Evolutionary conservation across 805 yeast species (phyloP), one percentile per base, ranked within the genome.

Genomic region (Candida insectalens): DNA sequence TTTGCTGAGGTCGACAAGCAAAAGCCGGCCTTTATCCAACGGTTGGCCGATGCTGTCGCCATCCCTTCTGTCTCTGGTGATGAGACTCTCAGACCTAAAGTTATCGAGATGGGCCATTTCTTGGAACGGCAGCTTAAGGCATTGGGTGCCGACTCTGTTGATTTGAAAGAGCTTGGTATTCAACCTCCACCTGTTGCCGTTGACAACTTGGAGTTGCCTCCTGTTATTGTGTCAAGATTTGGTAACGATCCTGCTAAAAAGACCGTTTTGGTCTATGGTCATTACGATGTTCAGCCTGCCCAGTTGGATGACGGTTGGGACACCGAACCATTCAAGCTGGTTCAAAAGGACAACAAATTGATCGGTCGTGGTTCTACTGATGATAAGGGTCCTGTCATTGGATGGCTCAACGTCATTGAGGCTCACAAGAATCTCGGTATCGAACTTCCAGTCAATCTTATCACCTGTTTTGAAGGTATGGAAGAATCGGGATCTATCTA

Each of bases 281-380:
- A 92, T 58, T 89, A 89, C 60, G 99, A 92, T 51, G 99, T 92
- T 42, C 99, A 92, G 65, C 99, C 99, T 8, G 99, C 99, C 13
- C 62, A 71, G 20, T 45, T 63, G 38, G 94, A 82, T 47, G 98
- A 92, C 55, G 99, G 99, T 26, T 92, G 99, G 99, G 65, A 69
- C 49, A 73, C 92, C 28, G 95, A 88, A 42, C 99, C 99, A 7
- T 92, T 92, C 61, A 65, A 62, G 36, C 63, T 92, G 51, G 69
- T 71, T 41, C 83, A 77, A 53, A 73, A 74, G 44, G 79, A 74
- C 43, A 80, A 67, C 33, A 69, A 80, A 42, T 65, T 92, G 50
- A 75, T 72, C 49, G 98, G 96, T 32, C 77, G 99, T 60, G 99
- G 99, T 29, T 66, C 95, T 15, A 83, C 96, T 27, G 99, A 92